These are phyloP conservation scores for Thalassiosira exigua DNA, from an alignment of 352 stramenopile species.

Conservation along the genomic window DNA sequence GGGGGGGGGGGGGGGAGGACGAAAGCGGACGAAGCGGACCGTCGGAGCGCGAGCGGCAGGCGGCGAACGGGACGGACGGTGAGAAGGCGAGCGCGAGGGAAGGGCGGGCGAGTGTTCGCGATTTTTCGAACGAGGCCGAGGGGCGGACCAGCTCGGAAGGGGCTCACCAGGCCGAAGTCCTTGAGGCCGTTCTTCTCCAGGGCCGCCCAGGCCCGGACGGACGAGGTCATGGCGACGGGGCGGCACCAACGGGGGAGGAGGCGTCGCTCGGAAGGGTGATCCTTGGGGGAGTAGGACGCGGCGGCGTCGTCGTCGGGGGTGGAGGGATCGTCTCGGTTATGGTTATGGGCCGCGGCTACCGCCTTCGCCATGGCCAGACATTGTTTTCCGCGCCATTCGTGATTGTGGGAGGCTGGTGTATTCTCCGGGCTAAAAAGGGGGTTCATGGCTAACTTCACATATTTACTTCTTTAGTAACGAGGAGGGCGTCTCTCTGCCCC, in stretches of 20 bases:
- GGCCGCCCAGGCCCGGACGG: constrained; percentile 46
- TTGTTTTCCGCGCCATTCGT: no score
- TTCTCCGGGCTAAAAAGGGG: no score
- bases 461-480: no score
- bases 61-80: no score
- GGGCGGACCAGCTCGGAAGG: background rate
- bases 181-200: constrained; percentile 59
- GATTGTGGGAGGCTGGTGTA: no score
- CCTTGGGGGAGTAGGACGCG: constrained; percentile 4
- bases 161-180: constrained; percentile 44
- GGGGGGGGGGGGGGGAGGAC: background rate
- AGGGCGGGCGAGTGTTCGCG: background rate
- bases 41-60: background rate
- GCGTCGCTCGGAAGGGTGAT: constrained; percentile 7
- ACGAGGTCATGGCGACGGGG: constrained; percentile 30
- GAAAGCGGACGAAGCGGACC: background rate
- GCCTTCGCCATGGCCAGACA: background rate
- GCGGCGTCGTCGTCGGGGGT: constrained; percentile 1
- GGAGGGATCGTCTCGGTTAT: background rate
- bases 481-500: no score
- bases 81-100: background rate
- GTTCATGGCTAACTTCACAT: no score
- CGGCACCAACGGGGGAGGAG: constrained; percentile 2
- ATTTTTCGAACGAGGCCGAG: background rate
- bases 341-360: background rate